Conservation (phyloP, 495 filamentous ascomycete genomes). For the Cladorrhinum samala region DNA sequence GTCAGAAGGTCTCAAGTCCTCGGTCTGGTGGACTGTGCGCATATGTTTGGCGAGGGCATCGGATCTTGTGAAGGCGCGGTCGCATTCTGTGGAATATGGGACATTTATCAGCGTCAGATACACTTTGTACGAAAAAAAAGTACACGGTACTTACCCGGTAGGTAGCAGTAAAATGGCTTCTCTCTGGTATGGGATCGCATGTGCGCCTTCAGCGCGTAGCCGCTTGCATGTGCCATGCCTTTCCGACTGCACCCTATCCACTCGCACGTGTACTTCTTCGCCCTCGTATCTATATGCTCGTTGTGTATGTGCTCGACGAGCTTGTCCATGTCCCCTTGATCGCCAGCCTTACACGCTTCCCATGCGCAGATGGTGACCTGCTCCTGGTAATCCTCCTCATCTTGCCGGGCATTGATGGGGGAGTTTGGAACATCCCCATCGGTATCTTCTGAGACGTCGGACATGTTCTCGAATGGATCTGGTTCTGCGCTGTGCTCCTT, state of each 20-base stretch:
- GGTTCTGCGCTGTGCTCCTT: constrained; percentile 36
- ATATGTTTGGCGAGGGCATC: constrained; percentile 97
- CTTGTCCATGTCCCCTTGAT: constrained; percentile 87
- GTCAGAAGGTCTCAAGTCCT: constrained; percentile 82
- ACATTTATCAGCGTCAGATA: constrained; percentile 1
- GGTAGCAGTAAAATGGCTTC: constrained; percentile 93
- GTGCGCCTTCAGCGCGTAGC: constrained; percentile 91
- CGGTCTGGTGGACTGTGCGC: constrained; percentile 97
- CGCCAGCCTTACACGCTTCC: constrained; percentile 76
- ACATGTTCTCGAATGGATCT: constrained; percentile 37
- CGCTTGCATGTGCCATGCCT: constrained; percentile 85
- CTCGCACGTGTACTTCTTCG: constrained; percentile 78
- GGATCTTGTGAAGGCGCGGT: constrained; percentile 92
- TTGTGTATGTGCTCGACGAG: constrained; percentile 90
- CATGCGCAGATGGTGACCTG: constrained; percentile 87
- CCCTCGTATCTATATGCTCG: constrained; percentile 77
- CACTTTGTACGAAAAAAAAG: not conserved
- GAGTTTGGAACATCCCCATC: constrained; percentile 75
- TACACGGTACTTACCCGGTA: constrained; percentile 62
- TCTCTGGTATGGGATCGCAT: constrained; percentile 97
- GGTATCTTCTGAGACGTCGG: constrained; percentile 79
- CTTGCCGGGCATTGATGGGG: constrained; percentile 54
- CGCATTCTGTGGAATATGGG: constrained; percentile 62
- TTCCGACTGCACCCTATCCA: constrained; percentile 86
- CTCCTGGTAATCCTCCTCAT: constrained; percentile 79